phyloP scores from a whole-genome alignment of 2,329 filamentous ascomycete genomes.

The Fusarium sp. region DNA sequence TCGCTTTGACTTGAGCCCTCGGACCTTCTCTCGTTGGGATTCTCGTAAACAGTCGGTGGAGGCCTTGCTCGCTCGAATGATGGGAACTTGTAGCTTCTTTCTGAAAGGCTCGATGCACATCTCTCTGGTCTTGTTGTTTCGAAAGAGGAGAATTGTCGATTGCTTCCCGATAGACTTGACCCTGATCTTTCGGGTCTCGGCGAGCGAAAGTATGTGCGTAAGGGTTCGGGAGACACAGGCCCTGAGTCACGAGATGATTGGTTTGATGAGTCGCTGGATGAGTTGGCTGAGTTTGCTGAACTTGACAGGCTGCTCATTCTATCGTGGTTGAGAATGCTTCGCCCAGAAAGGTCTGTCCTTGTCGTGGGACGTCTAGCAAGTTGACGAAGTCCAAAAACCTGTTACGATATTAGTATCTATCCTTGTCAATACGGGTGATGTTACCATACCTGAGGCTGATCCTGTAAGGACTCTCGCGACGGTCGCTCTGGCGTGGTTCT shows the following conservation, averaged over 20 bases:
- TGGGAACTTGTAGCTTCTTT: conserved; percentile 5
- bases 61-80: conserved; percentile 5
- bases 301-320: conserved; percentile 13
- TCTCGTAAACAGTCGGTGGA: conserved; percentile 5
- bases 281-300: neutral
- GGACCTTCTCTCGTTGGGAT: neutral
- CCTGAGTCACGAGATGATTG: conserved; percentile 21
- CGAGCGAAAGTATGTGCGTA: conserved; percentile 45
- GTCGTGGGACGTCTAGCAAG: conserved; percentile 47
- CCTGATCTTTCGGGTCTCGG: conserved; percentile 27
- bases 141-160: conserved; percentile 7
- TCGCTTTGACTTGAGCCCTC: conserved; percentile 12
- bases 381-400: conserved; percentile 49
- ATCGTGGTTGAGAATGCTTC: conserved; percentile 3
- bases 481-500: neutral
- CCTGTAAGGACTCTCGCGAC: neutral
- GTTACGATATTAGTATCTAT: conserved; percentile 65
- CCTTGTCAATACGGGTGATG: accelerated
- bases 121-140: conserved; percentile 13
- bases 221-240: conserved; percentile 9
- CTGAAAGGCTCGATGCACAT: neutral
- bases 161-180: conserved; percentile 5
- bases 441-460: conserved; percentile 36
- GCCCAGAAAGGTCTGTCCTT: conserved; percentile 33
- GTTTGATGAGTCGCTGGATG: conserved; percentile 1